Base-by-base conservation (phyloP, 225 moss, liverwort and hornwort genomes). In the Sphagnum tenellum region DNA sequence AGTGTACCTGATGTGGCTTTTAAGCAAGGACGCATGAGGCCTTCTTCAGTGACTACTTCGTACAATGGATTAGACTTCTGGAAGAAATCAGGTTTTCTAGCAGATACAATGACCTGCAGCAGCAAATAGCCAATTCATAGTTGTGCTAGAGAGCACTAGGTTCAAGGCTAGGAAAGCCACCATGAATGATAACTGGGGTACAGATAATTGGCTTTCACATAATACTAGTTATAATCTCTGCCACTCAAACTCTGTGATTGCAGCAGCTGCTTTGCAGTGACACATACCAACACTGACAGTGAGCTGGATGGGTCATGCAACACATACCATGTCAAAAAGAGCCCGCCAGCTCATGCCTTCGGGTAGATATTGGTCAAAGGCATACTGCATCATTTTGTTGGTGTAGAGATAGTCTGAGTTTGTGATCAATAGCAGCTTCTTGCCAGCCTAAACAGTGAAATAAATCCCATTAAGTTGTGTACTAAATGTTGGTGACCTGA, bases 381-480 rank as follows among this genome's bases (percentile, higher is more conserved):
- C 89, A 70, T 85, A 92, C 74, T 89, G 81, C 92, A 92, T 92
- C 92, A 92, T 87, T 72, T 83, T 87, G 69, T 92, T 89, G 66
- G 92, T 92, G 59, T 92, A 92, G 56, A 79, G 87, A 76, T 92
- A 92, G 62, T 92, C 92, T 5, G 92, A 92, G 67, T 92, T 92
- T 66, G 92, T 92, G 50, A 92, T 89, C 59, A 92, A 79, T 73
- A 92, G 76, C 56, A 92, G 71, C 70, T 87, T 79, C 78, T 92
- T 92, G 47, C 89, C 92, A 73, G 92, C 92, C 92, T 92, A 29
- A 29, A 29, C 29, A 29, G 29, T 29, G 29, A 29, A 29, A 29
- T 29, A 29, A 29, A 29, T 29, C 29, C 29, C 29, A 29, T 29
- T 29, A 29, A 29, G 29, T 29, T 29, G 29, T 29, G 1, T 29